Percentiles rank a stretch among this genome's conserved stretches.
Evolutionary conservation across 345 rosid genomes (phyloP).

Genomic region (Turnera subulata): DNA sequence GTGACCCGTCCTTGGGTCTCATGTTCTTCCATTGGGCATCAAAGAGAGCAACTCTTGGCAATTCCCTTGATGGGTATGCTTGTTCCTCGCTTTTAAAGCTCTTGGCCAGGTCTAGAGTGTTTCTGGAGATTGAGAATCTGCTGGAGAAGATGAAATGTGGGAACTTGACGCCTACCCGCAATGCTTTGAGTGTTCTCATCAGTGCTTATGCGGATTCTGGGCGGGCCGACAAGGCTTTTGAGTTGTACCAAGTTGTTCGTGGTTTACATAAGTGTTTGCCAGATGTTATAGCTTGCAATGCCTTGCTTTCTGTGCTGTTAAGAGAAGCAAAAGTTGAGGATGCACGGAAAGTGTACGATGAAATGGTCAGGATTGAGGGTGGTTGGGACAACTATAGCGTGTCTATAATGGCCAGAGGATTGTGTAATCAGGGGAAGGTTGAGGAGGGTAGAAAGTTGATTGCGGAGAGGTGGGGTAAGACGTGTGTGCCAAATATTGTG

Average conservation of each 20-base stretch:
- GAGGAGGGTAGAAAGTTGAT: conserved; percentile 62
- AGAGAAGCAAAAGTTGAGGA: conserved; percentile 27
- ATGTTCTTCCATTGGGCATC: conserved; percentile 55
- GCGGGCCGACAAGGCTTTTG: conserved; percentile 46
- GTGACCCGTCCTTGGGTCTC: conserved; percentile 57
- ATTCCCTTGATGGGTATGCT: conserved; percentile 42
- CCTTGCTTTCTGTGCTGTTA: conserved; percentile 47
- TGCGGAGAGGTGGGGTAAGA: conserved; percentile 68
- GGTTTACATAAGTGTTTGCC: conserved; percentile 35
- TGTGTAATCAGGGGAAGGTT: conserved; percentile 67
- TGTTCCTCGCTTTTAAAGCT: conserved; percentile 75
- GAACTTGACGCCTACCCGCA: conserved; percentile 44
- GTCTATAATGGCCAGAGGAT: conserved; percentile 56
- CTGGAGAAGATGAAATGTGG: conserved; percentile 41
- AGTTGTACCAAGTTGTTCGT: conserved; percentile 36
- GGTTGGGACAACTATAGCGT: conserved; percentile 64
- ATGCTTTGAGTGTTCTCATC: conserved; percentile 55
- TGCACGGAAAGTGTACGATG: conserved; percentile 54
- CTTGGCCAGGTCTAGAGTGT: conserved; percentile 49
- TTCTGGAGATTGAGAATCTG: conserved; percentile 41
- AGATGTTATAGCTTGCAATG: conserved; percentile 63
- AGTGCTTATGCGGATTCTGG: conserved; percentile 53
- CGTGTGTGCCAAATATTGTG: conserved; percentile 72
- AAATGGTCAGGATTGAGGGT: conserved; percentile 58
- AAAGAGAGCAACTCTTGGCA: conserved; percentile 21